Evolutionary conservation across 805 yeast species (phyloP), one percentile per base, ranked within the genome.

Genomic region (Kodamaea jinghongensis): DNA sequence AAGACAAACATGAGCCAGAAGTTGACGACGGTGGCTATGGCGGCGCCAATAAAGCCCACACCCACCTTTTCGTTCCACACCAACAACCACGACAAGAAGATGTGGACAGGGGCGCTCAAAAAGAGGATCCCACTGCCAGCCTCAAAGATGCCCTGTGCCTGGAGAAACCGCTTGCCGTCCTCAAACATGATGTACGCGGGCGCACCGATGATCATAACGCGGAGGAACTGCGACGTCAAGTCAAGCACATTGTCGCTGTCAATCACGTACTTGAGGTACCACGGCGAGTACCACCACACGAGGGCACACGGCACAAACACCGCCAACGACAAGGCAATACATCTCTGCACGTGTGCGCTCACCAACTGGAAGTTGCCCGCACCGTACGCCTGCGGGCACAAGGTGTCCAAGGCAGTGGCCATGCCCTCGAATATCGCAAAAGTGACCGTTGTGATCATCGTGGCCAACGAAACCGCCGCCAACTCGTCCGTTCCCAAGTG

Each of bases 121-220:
- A 69, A 56, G 10, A 70, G 51, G 11, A 70, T 63, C 1, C 72
- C 71, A 6, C 73, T 70, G 9, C 73, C 71, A 5, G 74, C 75
- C 50, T 70, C 74, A 46, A 69, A 70, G 22, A 70, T 69, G 6
- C 75, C 74, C 47, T 70, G 75, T 0, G 73, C 71, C 47, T 70
- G 75, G 36, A 70, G 51, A 36, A 68, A 70, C 16, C 75, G 48
- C 39, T 70, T 70, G 17, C 58, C 58, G 47, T 58, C 56, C 41
- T 69, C 74, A 49, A 70, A 70, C 33, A 67, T 60, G 9, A 70
- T 68, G 47, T 70, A 69, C 1, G 64, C 69, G 3, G 75, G 75
- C 4, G 66, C 74, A 2, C 74, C 74, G 1, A 54, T 28, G 3
- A 63, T 61, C 35, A 68, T 40, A 8, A 67, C 44, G 28, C 71